Base-by-base conservation (phyloP, 164 flowering plant genomes). In the Cinnamomum chago region DNA sequence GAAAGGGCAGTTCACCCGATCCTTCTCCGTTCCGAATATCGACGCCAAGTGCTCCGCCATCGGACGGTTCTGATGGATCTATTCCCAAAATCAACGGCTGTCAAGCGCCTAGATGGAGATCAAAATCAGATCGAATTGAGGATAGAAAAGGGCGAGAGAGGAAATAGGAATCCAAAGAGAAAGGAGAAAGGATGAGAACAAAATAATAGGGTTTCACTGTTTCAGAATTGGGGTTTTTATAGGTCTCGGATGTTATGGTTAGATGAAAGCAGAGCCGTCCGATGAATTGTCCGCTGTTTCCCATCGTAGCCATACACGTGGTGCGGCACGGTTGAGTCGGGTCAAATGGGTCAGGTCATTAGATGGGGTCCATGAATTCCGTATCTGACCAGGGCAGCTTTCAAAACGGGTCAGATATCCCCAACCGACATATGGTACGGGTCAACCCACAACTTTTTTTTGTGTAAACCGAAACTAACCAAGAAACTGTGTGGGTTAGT, bases 11-110 rank as follows among this genome's bases (percentile, higher is more conserved):
- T 94, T 94, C 51, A 92, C 97, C 40, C 95, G 64, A 76, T 94
- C 98, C 81, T 94, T 91, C 87, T 94, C 98, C 11, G 97, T 87
- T 4, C 91, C 98, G 75, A 92, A 92, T 30, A 94, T 94, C 47
- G 97, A 90, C 35, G 98, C 97, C 79, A 94, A 81, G 79, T 92
- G 98, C 79, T 94, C 97, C 88, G 97, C 98, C 98, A 94, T 93
- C 51, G 10, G 17, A 67, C 69, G n/a, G 47, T 12, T 22, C 28
- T 25, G 67, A 64, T 23, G 28, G 67, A 25, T 25, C 28, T 22
- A 64, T 23, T 14, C 28, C 17, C 28, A 25, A 23, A 25, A 10
- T 24, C 27, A 13, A 10, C 67, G 67, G 67, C 67, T 1, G 28
- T 13, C 6, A 30, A 30, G 35, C 35, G 35, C 35, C 35, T 30